Conservation (phyloP, 345 rosid genomes). For the Abelmoschus esculentus region DNA sequence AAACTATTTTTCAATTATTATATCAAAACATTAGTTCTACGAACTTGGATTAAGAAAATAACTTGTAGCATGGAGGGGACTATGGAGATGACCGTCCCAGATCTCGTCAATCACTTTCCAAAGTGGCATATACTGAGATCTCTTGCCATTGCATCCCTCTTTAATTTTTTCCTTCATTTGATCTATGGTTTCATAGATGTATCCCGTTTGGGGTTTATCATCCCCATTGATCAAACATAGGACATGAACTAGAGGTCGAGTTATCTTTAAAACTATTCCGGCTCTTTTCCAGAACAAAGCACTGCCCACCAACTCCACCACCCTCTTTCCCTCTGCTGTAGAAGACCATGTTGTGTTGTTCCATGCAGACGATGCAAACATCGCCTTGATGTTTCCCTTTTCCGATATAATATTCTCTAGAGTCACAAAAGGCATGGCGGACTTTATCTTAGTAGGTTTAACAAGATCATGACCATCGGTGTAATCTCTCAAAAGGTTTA, state of each 20-base stretch:
- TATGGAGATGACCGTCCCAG: slow-evolving; percentile 42
- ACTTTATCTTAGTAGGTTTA: slow-evolving; percentile 32
- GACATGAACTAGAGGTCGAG: slow-evolving; percentile 38
- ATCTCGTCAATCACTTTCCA: slow-evolving; percentile 59
- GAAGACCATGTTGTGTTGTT: slow-evolving; percentile 22
- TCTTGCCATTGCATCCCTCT: slow-evolving; percentile 18
- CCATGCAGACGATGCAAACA: slow-evolving; percentile 42
- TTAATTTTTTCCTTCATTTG: slow-evolving; percentile 45
- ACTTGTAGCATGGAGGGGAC: slow-evolving; percentile 63
- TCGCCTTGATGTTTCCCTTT: slow-evolving; percentile 31
- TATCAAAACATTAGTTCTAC: too few relatives aligned
- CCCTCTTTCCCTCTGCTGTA: slow-evolving; percentile 25
- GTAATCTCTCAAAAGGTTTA: slow-evolving; percentile 23
- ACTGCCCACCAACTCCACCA: slow-evolving; percentile 29
- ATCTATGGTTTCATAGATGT: slow-evolving; percentile 56
- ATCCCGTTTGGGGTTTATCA: slow-evolving; percentile 40
- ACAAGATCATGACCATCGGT: slow-evolving; percentile 21
- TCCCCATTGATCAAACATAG: slow-evolving; percentile 24
- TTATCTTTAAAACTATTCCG: slow-evolving; percentile 32
- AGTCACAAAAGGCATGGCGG: slow-evolving; percentile 31
- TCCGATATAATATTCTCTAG: slow-evolving; percentile 35
- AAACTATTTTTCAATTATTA: too few relatives aligned
- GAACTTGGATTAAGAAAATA: slow-evolving; percentile 54
- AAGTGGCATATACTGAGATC: slow-evolving; percentile 28
- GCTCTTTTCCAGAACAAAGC: slow-evolving; percentile 42